Percentiles rank a stretch among this genome's conserved stretches.
phyloP scores from a whole-genome alignment of 352 stramenopile genomes.

The Phytophthora crassamura region DNA sequence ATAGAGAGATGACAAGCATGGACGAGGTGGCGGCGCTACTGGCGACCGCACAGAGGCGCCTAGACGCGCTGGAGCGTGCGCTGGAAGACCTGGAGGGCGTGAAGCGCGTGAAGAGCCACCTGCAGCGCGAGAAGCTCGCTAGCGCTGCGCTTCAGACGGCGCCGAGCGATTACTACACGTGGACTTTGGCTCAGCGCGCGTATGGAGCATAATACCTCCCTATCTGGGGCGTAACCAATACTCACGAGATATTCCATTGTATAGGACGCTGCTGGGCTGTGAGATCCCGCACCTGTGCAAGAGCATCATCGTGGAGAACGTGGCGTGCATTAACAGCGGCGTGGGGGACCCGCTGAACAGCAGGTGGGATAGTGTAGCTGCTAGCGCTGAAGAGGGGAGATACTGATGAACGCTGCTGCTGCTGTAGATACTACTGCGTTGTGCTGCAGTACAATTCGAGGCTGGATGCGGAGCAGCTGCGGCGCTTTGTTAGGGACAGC shows the following conservation, averaged over 20 bases:
- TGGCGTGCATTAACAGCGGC: constrained; percentile 64
- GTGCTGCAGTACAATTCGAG: constrained; percentile 90
- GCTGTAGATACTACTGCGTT: constrained; percentile 78
- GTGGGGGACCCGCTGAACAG: constrained; percentile 70
- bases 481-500: constrained; percentile 75
- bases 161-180: constrained; percentile 79
- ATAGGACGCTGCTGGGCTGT: constrained; percentile 71
- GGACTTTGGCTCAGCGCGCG: constrained; percentile 69
- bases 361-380: constrained; percentile 34
- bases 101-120: constrained; percentile 51
- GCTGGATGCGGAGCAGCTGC: constrained; percentile 83
- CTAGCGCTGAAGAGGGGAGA: neutral
- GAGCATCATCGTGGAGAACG: constrained; percentile 92
- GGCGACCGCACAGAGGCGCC: constrained; percentile 40
- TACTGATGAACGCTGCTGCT: neutral
- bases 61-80: constrained; percentile 49
- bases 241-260: neutral
- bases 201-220: constrained; percentile 22
- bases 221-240: neutral
- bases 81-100: constrained; percentile 64
- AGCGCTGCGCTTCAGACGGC: constrained; percentile 76
- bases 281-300: constrained; percentile 83
- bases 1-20: constrained; percentile 42
- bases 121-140: constrained; percentile 49
- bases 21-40: constrained; percentile 46